Conservation (phyloP, 352 stramenopile genomes). For the Phytophthora tentaculata region DNA sequence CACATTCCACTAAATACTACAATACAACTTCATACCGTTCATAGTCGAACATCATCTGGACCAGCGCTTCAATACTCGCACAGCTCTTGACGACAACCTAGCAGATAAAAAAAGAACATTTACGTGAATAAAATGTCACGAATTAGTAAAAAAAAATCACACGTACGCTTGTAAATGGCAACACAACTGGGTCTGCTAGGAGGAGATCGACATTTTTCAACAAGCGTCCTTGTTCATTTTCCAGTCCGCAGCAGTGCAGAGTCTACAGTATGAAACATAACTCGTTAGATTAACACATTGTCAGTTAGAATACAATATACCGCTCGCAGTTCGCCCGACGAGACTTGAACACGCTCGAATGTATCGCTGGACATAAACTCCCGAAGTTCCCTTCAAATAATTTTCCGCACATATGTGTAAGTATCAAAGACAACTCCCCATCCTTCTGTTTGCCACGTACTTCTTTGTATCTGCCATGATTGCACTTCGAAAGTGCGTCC, state of each 20-base stretch:
- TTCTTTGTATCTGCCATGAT: constrained; percentile 67
- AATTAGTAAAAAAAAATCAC: not conserved
- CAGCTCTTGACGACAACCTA: constrained; percentile 74
- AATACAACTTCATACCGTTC: constrained; percentile 42
- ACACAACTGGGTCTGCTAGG: constrained; percentile 47
- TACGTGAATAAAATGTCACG: not conserved
- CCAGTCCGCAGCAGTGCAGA: constrained; percentile 57
- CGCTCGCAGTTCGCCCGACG: constrained; percentile 46
- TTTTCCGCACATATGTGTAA: not conserved
- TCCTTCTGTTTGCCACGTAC: constrained; percentile 33
- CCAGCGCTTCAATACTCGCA: constrained; percentile 57
- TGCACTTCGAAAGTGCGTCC: constrained; percentile 64
- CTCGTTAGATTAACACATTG: too few relatives aligned
- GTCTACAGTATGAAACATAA: constrained; percentile 32
- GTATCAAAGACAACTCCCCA: not conserved
- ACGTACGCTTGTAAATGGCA: constrained; percentile 70
- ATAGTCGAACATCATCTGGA: constrained; percentile 86
- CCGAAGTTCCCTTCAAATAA: constrained; percentile 53
- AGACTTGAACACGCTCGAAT: constrained; percentile 64
- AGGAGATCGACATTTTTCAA: constrained; percentile 64
- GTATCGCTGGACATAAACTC: constrained; percentile 74
- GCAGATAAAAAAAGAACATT: not conserved
- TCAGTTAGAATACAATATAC: constrained; percentile 30
- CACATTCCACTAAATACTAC: constrained; percentile 4
- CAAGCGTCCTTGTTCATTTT: constrained; percentile 58